A percentile compares a stretch with the other conserved stretches of the same genome.
Evolutionary conservation across 202 grass and related monocot genomes (phyloP).

Genomic region (Carex arenaria): DNA sequence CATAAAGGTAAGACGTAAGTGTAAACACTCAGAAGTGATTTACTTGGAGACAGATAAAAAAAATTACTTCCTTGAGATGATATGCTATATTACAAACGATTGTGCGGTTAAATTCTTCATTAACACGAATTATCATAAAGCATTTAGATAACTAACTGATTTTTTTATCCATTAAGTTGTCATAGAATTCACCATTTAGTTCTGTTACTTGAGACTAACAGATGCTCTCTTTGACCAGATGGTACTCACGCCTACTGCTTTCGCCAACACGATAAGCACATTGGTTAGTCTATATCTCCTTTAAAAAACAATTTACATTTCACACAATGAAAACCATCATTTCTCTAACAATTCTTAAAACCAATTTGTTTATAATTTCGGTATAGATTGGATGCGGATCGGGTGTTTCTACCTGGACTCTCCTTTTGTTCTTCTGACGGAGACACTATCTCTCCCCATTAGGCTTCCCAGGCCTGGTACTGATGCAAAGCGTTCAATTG

Average conservation of each 20-base stretch:
- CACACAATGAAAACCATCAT: background rate
- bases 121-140: background rate
- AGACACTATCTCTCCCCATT: slow-evolving; percentile 43
- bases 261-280: slow-evolving; percentile 50
- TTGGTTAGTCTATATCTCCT: slow-evolving; percentile 42
- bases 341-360: background rate
- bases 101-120: background rate
- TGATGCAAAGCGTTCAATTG: slow-evolving; percentile 22
- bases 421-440: slow-evolving; percentile 47
- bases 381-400: slow-evolving; percentile 61
- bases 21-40: background rate
- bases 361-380: background rate
- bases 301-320: background rate
- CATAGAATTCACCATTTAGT: background rate
- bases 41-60: background rate
- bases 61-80: no score
- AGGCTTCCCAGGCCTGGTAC: slow-evolving; percentile 30
- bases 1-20: background rate
- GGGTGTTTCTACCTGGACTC: slow-evolving; percentile 71
- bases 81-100: background rate
- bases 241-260: slow-evolving; percentile 57
- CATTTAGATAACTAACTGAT: background rate
- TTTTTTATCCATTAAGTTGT: background rate
- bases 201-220: background rate
- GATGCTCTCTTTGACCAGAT: slow-evolving; percentile 32